These are phyloP conservation scores for Fraxinus baroniana DNA, from an alignment of 305 asterid species.

Conservation along the genomic window DNA sequence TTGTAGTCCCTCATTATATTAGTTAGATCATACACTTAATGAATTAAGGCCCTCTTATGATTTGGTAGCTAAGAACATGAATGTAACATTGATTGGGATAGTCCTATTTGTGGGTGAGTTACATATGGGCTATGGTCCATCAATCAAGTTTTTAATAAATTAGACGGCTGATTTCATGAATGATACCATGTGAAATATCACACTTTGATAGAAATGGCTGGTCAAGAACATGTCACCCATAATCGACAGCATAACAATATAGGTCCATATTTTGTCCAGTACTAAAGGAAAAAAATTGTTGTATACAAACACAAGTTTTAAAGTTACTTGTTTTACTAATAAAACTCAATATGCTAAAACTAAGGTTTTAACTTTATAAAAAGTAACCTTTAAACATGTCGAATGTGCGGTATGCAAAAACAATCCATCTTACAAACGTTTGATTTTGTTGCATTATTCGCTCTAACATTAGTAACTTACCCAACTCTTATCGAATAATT, in stretches of 20 bases:
- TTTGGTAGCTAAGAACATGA: conserved; percentile 32
- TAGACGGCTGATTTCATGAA: conserved; percentile 19
- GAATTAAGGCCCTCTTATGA: conserved; percentile 18
- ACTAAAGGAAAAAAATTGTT: not conserved
- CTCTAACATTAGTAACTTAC: too few species aligned
- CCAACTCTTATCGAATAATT: too few species aligned
- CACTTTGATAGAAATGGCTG: conserved; percentile 18
- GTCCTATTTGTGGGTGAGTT: not conserved
- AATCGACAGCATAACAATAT: conserved; percentile 20
- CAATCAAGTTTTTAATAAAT: conserved; percentile 21
- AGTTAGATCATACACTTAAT: not conserved
- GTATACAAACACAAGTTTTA: not conserved
- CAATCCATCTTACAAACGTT: too few species aligned
- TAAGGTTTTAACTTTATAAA: too few species aligned
- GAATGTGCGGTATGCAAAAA: too few species aligned
- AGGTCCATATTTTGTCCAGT: not conserved
- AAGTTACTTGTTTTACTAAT: too few species aligned
- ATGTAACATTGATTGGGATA: conserved; percentile 24
- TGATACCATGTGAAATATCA: conserved; percentile 24
- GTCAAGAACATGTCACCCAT: conserved; percentile 22
- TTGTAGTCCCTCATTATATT: not conserved
- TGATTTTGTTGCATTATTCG: too few species aligned
- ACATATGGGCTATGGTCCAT: conserved; percentile 19
- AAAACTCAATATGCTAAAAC: too few species aligned
- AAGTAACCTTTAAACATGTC: too few species aligned